Base-by-base conservation (phyloP, 306 rosid species). In the Dalbergia cochinchinensis region DNA sequence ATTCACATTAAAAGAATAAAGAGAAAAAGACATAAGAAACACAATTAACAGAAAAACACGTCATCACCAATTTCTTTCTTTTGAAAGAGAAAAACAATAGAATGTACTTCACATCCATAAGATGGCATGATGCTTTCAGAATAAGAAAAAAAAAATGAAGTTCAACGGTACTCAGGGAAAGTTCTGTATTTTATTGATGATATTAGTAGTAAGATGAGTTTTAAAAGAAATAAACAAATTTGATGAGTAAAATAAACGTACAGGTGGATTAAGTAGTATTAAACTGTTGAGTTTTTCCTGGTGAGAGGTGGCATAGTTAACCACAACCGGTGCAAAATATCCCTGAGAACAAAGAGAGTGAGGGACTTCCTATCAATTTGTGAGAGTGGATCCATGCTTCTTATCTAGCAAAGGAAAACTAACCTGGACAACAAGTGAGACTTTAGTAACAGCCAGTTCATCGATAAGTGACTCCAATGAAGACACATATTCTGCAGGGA, bases 191-290 rank as follows among this genome's bases (percentile, higher is more conserved):
- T 72, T 48, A 48, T 69, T 31, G 37, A 55, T 20, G 22, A 20
- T 20, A 20, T 20, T 1, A 20, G 22, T 20, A 20, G 22, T 20
- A 20, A 20, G 22, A 20, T 53, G 19, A 22, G 20, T 54, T 19
- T 16, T 68, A n/a, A 22, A 33, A 54, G 59, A 63, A 65, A 54
- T 44, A 71, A 41, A 31, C 16, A 11, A 80, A 48, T 59, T 20
- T 63, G 80, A 80, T 50, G 53, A 57, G 47, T 18, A 68, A 82
- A 84, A 76, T 37, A 54, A 68, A 64, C 85, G 1, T 89, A 91
- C 98, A 9, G 98, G 96, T 73, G 98, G 97, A 79, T 94, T 94
- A 83, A 94, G 42, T 82, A 94, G 96, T 55, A 92, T 81, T 63
- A 94, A 72, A 82, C 84, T 83, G 75, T 86, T 83, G 66, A 92